Percentiles rank a stretch among this genome's conserved stretches.
phyloP scores from a whole-genome alignment of 306 rosid species.

The Ormosia emarginata region DNA sequence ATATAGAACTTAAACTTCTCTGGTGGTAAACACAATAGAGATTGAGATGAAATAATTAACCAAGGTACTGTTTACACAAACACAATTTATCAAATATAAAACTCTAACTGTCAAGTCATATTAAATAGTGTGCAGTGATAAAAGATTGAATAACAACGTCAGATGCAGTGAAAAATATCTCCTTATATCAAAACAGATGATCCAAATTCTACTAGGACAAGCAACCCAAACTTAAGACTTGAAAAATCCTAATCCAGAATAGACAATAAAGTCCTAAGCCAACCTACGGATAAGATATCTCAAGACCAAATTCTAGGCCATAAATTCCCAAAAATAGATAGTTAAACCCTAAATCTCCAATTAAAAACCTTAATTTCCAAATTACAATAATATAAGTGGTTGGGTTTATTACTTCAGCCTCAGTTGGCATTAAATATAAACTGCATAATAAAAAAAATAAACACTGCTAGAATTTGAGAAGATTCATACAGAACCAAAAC shows the following conservation, averaged over 20 bases:
- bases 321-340: neutral
- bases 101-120: neutral
- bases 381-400: constrained; percentile 6
- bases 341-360: neutral
- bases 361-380: neutral
- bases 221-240: constrained; percentile 3
- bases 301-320: neutral
- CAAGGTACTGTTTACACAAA: neutral
- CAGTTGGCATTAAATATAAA: neutral
- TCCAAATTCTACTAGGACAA: neutral
- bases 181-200: neutral
- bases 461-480: neutral
- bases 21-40: constrained; percentile 4
- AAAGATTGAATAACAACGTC: neutral
- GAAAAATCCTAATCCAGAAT: neutral
- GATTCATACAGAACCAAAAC: constrained; percentile 7
- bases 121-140: neutral
- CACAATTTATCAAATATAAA: neutral
- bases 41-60: neutral
- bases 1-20: constrained; percentile 1
- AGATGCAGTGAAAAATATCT: constrained; percentile 1
- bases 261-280: neutral
- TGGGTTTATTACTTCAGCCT: neutral
- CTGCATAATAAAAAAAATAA: neutral
- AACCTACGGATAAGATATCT: constrained; percentile 3